Base-by-base conservation (phyloP, 2,329 filamentous ascomycete genomes). In the Penicillium brevicompactum region DNA sequence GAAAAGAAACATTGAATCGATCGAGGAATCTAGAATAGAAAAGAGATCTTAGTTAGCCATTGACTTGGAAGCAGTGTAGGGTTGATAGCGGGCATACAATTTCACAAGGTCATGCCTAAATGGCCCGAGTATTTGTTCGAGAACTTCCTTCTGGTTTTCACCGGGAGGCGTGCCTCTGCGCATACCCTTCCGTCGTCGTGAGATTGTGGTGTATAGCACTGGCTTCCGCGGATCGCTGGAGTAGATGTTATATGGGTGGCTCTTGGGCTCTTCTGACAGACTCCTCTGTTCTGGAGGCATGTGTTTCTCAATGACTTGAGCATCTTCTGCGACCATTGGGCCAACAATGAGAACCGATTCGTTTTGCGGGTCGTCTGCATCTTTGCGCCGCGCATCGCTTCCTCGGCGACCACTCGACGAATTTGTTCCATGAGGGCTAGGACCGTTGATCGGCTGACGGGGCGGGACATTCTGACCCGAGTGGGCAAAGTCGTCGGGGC, bases 121-220 rank as follows among this genome's bases (percentile, higher is more conserved):
- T 2, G 83, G 82, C 24, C 84, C 84, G 0, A 87, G 70, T 21
- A 87, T 78, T 61, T 84, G 84, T 60, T 85, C 84, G 46, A 85
- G 78, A 22, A 82, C 78, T 51, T 83, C 78, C 57, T 74, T 79
- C 32, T 83, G 78, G 58, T 82, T 85, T 46, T 73, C 74, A 21
- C 73, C 76, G 8, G 73, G 74, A 48, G 73, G 74, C 18, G 70
- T 70, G 31, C 79, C 78, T 24, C 68, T 68, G 50, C 72, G 73
- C 66, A 75, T 69, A 18, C 80, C 81, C 53, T 78, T 77, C 48
- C 81, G 75, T 48, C 78, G 77, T 38, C 79, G 71, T 9, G 80
- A 79, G 3, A 83, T 78, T 5, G 80, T 80, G 8, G 74, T 75
- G 57, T 78, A 78, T 16, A 78, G 74, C 24, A 79, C 77, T 4